Percentiles rank a stretch among this genome's conserved stretches.
phyloP scores from a whole-genome alignment of 805 yeast species.

The Metschnikowia reukaufii region DNA sequence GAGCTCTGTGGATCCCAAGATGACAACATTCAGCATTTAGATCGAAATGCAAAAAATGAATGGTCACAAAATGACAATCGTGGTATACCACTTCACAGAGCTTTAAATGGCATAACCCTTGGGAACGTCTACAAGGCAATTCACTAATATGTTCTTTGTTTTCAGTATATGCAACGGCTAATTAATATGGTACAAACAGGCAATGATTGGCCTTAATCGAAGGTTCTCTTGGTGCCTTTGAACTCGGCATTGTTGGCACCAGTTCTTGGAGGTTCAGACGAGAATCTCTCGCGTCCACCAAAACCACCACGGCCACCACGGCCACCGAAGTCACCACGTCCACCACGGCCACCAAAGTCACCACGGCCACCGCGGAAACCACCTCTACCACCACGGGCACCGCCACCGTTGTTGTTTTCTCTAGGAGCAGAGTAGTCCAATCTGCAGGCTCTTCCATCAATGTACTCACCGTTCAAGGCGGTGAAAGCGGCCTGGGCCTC shows the following conservation, averaged over 20 bases:
- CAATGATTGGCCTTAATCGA: conserved; percentile 48
- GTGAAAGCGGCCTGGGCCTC: conserved; percentile 89
- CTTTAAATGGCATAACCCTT: too few relatives aligned
- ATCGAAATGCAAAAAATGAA: too few relatives aligned
- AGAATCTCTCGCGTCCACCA: conserved; percentile 42
- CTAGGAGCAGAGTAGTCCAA: conserved; percentile 93
- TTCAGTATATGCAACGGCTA: conserved; percentile 3
- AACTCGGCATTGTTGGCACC: conserved; percentile 66
- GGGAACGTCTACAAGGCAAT: neutral
- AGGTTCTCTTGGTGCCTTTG: conserved; percentile 82
- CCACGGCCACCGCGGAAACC: conserved; percentile 21
- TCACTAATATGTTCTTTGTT: neutral
- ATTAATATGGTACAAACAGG: conserved; percentile 8
- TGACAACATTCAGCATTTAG: too few relatives aligned
- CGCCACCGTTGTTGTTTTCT: conserved; percentile 43
- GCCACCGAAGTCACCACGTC: conserved; percentile 16
- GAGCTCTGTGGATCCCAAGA: too few relatives aligned
- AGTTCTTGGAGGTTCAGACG: conserved; percentile 68
- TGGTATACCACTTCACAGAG: too few relatives aligned
- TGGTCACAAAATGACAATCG: too few relatives aligned
- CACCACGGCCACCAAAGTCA: conserved; percentile 18
- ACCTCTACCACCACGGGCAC: conserved; percentile 15
- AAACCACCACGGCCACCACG: conserved; percentile 28
- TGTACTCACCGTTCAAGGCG: conserved; percentile 82
- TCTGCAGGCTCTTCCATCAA: conserved; percentile 92